A percentile compares a stretch with the other conserved stretches of the same genome.
These are phyloP conservation scores for Domatiomyces catenatus DNA, from an alignment of 2,329 filamentous ascomycete genomes.

Conservation along the genomic window DNA sequence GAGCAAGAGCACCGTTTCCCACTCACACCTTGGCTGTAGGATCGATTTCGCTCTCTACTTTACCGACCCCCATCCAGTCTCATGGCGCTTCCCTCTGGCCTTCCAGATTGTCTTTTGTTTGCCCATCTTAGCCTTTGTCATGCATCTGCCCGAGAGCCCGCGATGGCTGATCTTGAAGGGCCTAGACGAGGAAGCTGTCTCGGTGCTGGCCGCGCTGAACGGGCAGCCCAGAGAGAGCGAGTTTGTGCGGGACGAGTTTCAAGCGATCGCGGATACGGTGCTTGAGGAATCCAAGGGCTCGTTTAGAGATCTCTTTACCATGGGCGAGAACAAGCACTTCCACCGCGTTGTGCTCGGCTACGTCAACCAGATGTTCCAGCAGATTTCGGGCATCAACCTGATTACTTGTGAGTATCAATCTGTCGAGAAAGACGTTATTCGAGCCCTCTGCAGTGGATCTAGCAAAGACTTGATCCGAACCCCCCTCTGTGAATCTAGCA, in stretches of 20 bases:
- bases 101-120: slow-evolving; percentile 43
- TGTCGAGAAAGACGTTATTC: no score
- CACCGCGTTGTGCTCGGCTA: slow-evolving; percentile 42
- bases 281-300: slow-evolving; percentile 36
- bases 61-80: slow-evolving; percentile 31
- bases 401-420: slow-evolving; percentile 24
- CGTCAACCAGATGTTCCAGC: slow-evolving; percentile 42
- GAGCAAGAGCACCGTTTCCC: not conserved
- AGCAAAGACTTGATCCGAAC: no score
- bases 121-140: slow-evolving; percentile 34
- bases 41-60: slow-evolving; percentile 39
- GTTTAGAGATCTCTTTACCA: slow-evolving; percentile 44
- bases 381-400: slow-evolving; percentile 32
- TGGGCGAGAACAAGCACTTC: slow-evolving; percentile 40
- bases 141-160: slow-evolving; percentile 41
- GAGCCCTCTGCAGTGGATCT: no score
- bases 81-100: slow-evolving; percentile 42
- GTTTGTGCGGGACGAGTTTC: slow-evolving; percentile 33
- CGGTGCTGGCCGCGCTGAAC: slow-evolving; percentile 32
- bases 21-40: slow-evolving; percentile 26
- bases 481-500: no score
- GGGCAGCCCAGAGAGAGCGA: slow-evolving; percentile 33
- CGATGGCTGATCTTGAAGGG: slow-evolving; percentile 44
- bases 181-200: slow-evolving; percentile 34
- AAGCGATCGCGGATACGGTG: slow-evolving; percentile 39